Percentiles rank a stretch among this genome's conserved stretches.
Evolutionary conservation across 2,329 filamentous ascomycete species (phyloP).

Genomic region (Drechmeria coniospora): DNA sequence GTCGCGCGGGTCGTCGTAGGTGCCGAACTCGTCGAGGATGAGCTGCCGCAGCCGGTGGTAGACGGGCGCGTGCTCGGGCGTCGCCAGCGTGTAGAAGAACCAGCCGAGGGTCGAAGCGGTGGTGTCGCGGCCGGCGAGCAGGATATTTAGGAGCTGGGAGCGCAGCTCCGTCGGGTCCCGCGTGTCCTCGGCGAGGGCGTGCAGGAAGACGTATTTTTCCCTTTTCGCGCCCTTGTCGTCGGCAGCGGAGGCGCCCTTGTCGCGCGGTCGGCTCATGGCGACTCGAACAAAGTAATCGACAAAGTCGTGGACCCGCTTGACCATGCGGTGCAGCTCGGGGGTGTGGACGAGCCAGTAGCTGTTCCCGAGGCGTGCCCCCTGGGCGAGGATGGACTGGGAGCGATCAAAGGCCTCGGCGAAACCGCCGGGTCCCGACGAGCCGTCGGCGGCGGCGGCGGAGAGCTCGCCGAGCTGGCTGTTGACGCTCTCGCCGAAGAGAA

Average conservation of each 20-base stretch:
- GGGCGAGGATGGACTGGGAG: conserved; percentile 26
- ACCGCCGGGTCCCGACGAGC: conserved; percentile 13
- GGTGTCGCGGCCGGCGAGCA: conserved; percentile 39
- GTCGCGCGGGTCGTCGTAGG: conserved; percentile 12
- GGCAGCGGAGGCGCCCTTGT: neutral
- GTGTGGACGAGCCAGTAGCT: conserved; percentile 31
- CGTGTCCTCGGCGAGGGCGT: conserved; percentile 17
- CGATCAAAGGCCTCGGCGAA: conserved; percentile 18
- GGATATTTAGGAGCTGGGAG: conserved; percentile 19
- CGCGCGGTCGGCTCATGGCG: conserved; percentile 27
- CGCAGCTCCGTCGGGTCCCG: conserved; percentile 11
- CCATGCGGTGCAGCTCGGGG: conserved; percentile 45
- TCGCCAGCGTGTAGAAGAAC: conserved; percentile 27
- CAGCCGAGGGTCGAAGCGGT: conserved; percentile 34
- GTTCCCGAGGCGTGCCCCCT: conserved; percentile 33
- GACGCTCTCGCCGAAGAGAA: conserved; percentile 45
- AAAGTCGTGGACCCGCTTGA: conserved; percentile 51
- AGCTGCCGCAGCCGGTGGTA: conserved; percentile 26
- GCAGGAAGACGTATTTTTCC: conserved; percentile 16
- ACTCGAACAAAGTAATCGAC: conserved; percentile 51
- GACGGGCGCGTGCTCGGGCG: conserved; percentile 17
- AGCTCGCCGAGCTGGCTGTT: conserved; percentile 21
- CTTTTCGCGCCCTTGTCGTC: conserved; percentile 4
- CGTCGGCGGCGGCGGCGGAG: conserved; percentile 8
- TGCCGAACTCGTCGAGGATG: conserved; percentile 34